Conservation (phyloP, 108 stramenopile genomes). For the Pelagomonas calceolata region DNA sequence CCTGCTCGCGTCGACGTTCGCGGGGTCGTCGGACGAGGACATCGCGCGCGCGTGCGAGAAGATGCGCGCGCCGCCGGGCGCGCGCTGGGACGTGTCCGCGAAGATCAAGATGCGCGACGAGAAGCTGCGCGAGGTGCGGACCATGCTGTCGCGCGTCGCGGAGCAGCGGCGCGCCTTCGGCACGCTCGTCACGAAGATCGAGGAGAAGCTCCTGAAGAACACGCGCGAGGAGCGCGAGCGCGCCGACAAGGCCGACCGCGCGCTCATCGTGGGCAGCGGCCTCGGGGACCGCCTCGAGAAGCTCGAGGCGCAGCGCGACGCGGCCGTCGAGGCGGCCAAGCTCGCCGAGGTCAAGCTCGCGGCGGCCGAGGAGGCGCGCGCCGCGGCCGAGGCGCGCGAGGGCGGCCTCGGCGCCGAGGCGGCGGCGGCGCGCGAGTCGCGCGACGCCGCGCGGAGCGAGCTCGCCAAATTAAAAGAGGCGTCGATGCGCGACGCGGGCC, state of each 20-base stretch:
- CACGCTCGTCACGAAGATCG: background rate
- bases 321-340: background rate
- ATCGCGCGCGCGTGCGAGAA: background rate
- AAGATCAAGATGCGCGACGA: background rate
- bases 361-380: background rate
- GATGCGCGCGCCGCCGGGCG: background rate
- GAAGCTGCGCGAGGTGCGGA: background rate
- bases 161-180: background rate
- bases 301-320: background rate
- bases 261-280: background rate
- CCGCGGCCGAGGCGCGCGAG: background rate
- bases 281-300: background rate
- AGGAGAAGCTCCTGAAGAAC: background rate
- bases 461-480: too few relatives aligned
- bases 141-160: background rate
- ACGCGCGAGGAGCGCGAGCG: background rate
- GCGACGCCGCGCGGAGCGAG: too few relatives aligned
- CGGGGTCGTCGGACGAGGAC: background rate
- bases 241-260: background rate
- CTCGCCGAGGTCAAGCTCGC: background rate
- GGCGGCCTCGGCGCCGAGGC: too few relatives aligned
- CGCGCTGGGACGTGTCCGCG: background rate
- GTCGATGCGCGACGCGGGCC: too few relatives aligned
- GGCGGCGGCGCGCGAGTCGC: too few relatives aligned
- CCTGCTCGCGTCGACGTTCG: background rate